Conservation (phyloP, 164 flowering plant species). For the Aristolochia contorta region DNA sequence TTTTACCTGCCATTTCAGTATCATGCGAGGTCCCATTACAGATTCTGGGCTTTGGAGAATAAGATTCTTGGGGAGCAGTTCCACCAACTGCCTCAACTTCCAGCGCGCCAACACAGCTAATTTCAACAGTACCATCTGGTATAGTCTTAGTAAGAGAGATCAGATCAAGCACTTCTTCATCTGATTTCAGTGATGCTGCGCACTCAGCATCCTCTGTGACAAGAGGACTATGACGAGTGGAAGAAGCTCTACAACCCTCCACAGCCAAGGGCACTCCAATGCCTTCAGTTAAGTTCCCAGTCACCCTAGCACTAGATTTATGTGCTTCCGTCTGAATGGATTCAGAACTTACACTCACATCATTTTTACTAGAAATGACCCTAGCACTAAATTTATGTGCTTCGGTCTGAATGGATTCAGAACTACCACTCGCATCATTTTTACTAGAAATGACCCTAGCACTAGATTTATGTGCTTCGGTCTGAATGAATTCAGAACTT, state of each 20-base stretch:
- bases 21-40: slow-evolving; percentile 20
- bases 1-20: slow-evolving; percentile 18
- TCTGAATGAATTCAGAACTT: background rate
- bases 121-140: slow-evolving; percentile 1
- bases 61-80: slow-evolving; percentile 21
- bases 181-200: slow-evolving; percentile 11
- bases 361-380: slow-evolving; percentile 14
- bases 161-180: slow-evolving; percentile 6
- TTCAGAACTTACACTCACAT: slow-evolving; percentile 1
- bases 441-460: slow-evolving; percentile 1
- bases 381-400: background rate
- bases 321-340: background rate
- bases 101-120: slow-evolving; percentile 5
- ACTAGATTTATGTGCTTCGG: background rate
- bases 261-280: no score
- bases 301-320: background rate
- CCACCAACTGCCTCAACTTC: slow-evolving; percentile 13
- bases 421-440: slow-evolving; percentile 10
- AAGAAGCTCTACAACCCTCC: background rate
- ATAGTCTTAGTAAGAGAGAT: slow-evolving; percentile 2
- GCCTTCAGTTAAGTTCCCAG: no score
- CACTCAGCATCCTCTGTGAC: background rate
- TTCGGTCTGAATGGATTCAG: background rate
- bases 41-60: slow-evolving; percentile 8
- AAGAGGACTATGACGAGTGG: background rate